phyloP scores from a whole-genome alignment of 2,329 filamentous ascomycete genomes.

The Aspergillus carbonarius region DNA sequence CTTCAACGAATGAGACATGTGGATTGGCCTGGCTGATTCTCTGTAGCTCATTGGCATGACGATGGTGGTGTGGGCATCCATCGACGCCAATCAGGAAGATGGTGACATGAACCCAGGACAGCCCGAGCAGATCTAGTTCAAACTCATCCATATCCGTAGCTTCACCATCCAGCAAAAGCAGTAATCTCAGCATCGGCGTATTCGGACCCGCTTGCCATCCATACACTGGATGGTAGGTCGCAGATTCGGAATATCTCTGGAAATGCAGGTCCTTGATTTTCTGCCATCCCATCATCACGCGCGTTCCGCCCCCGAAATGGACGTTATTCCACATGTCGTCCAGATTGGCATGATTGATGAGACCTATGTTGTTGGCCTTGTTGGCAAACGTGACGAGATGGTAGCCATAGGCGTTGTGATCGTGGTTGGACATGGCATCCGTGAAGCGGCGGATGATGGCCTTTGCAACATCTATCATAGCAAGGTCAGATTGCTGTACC shows the following conservation, averaged over 20 bases:
- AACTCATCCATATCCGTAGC: slow-evolving; percentile 9
- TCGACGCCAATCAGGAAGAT: slow-evolving; percentile 7
- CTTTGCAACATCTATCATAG: slow-evolving; percentile 3
- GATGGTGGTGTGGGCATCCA: slow-evolving; percentile 8
- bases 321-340: background rate
- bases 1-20: slow-evolving; percentile 6
- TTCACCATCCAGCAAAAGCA: slow-evolving; percentile 4
- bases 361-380: background rate
- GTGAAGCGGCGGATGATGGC: slow-evolving; percentile 6
- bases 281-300: slow-evolving; percentile 7
- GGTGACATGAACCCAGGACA: slow-evolving; percentile 7
- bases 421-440: background rate
- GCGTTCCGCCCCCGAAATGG: background rate
- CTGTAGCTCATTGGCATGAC: slow-evolving; percentile 8
- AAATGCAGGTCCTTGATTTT: slow-evolving; percentile 7
- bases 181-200: slow-evolving; percentile 2
- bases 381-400: slow-evolving; percentile 4
- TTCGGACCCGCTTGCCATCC: slow-evolving; percentile 5
- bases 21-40: slow-evolving; percentile 6
- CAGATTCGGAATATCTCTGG: background rate
- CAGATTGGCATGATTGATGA: slow-evolving; percentile 4
- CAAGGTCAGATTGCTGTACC: background rate
- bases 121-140: slow-evolving; percentile 5
- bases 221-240: slow-evolving; percentile 3
- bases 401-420: slow-evolving; percentile 3